Base-by-base conservation (phyloP, 768 basidiomycete genomes). In the Psilocybe azurescens region DNA sequence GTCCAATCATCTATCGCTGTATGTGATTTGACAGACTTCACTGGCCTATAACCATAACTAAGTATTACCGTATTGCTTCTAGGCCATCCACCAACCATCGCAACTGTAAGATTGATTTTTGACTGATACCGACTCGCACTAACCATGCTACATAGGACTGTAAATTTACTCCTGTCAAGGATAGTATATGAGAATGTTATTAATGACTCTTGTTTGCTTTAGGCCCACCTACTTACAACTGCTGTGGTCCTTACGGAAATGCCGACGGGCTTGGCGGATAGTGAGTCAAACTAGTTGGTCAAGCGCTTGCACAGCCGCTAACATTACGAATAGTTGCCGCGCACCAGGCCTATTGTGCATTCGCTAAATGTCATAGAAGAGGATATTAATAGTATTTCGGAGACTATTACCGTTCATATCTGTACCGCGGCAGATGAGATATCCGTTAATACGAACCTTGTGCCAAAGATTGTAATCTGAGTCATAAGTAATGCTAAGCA, bases 261-360 rank as follows among this genome's bases (percentile, higher is more conserved):
- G 59, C 64, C 5, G 58, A 57, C 13, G 41, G 41, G 16, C 62
- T 59, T 9, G 67, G 66, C 24, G 66, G 67, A 55, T 68, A 53
- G 67, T 68, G 53, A 58, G 67, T 48, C 36, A n/a, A 7, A 36
- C 28, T 54, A 53, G 16, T 36, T 10, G 10, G 1, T 20, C 20
- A 20, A 20, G 20, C 20, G 20, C 20, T 20, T 20, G 20, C 20
- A 20, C 20, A 36, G 33, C 7, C 33, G 33, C 33, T 36, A 36
- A 36, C 10, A 10, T 7, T 36, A 20, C 33, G 6, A 36, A 36
- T 52, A 69, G 67, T 57, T 69, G 67, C 59, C 67, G 67, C n/a
- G 63, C 59, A 16, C 65, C 67, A 0, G 59, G 48, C 18, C 51
- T 69, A 20, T 63, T 66, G 36, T 69, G 67, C 63, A 62, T 61